Evolutionary conservation across 2,329 filamentous ascomycete species (phyloP).

Genomic region (Fusarium xyrophilum): DNA sequence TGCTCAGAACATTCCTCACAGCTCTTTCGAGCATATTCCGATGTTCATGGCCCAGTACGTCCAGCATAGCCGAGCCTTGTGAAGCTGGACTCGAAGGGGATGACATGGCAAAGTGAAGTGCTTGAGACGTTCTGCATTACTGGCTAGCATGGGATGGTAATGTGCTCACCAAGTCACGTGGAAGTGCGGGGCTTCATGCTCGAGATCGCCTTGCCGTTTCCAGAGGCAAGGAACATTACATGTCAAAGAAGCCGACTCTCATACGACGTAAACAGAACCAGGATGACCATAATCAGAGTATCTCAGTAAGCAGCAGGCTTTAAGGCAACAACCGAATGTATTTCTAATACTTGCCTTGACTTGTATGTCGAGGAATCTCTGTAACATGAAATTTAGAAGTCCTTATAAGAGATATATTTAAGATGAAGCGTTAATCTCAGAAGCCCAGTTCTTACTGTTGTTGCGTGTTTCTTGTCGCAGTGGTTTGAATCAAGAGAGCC

Average conservation of each 20-base stretch:
- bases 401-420: too few relatives aligned
- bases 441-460: rapidly evolving
- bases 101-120: not conserved
- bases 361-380: too few relatives aligned
- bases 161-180: not conserved
- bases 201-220: rapidly evolving
- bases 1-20: not conserved
- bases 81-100: not conserved
- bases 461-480: not conserved
- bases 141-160: not conserved
- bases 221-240: rapidly evolving
- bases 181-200: not conserved
- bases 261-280: rapidly evolving
- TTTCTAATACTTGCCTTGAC: too few relatives aligned
- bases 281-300: rapidly evolving
- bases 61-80: rapidly evolving
- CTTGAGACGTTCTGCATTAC: not conserved
- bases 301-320: not conserved
- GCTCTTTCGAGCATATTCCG: not conserved
- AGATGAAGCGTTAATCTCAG: too few relatives aligned
- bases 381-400: too few relatives aligned
- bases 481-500: not conserved
- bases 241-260: rapidly evolving
- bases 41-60: not conserved
- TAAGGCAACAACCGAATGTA: too few relatives aligned